phyloP scores from a whole-genome alignment of 768 basidiomycete genomes.

The Mrakia blollopis region DNA sequence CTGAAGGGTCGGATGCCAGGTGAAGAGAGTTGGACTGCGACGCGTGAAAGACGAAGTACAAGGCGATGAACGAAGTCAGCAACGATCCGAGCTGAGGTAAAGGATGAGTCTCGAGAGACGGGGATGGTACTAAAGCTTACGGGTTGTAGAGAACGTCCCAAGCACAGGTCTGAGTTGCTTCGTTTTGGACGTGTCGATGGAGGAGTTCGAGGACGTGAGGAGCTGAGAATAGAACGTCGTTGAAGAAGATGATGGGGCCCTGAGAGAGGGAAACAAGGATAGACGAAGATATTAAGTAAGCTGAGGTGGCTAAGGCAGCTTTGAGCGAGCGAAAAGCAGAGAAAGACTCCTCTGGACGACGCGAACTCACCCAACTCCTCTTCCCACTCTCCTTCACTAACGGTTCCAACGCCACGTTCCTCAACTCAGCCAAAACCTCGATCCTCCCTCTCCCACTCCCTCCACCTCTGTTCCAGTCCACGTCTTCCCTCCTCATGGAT shows the following conservation, averaged over 20 bases:
- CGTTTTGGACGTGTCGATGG: conserved; percentile 42
- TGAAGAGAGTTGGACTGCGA: conserved; percentile 1
- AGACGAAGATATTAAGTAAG: background rate
- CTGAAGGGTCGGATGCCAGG: conserved; percentile 37
- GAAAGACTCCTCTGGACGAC: background rate
- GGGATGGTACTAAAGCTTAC: background rate
- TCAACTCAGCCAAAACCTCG: conserved; percentile 40
- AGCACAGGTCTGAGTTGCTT: conserved; percentile 43
- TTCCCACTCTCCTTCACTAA: conserved; percentile 37
- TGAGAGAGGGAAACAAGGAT: background rate
- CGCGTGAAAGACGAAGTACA: background rate
- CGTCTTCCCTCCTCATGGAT: background rate
- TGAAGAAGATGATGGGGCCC: conserved; percentile 41
- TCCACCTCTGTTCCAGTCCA: conserved; percentile 1
- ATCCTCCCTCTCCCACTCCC: conserved; percentile 34
- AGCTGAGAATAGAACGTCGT: conserved; percentile 42
- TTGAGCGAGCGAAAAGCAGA: background rate
- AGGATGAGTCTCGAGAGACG: background rate
- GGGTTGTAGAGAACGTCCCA: conserved; percentile 37
- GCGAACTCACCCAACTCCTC: conserved; percentile 33
- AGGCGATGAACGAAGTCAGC: too few species aligned
- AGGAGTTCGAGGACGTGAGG: conserved; percentile 42
- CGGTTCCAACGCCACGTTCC: conserved; percentile 41
- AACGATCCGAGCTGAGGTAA: too few species aligned
- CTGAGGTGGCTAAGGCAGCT: background rate